Evolutionary conservation across 805 yeast species (phyloP), one percentile per base, ranked within the genome.

Genomic region (Wickerhamomyces bovis): DNA sequence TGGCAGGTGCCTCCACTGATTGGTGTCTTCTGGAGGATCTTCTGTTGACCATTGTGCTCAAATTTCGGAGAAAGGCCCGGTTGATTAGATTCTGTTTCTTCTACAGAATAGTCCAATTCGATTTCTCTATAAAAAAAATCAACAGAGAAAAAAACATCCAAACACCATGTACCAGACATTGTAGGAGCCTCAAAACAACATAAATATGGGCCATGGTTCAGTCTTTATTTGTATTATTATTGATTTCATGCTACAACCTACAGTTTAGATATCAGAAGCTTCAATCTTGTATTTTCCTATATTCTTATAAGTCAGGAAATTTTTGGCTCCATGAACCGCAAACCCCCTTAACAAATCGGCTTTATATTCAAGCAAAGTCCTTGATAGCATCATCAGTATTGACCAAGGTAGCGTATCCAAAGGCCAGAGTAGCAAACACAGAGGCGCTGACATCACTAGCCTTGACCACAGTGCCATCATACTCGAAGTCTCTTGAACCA

Each of bases 1-100:
- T 78, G 97, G 97, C 53, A 86, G 87, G 60, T 89, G 96, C 48
- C 97, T 76, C 58, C 92, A 68, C 57, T 94, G 98, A 62, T 90
- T 98, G 25, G n/a, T 11, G 25, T 36, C 39, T 36, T 36, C 22
- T 36, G 10, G 23, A 19, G 13, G 16, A 20, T 33, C 36, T 33
- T 33, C 36, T 33, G 20, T 20, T 33, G 20, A 33, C 36, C 36
- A 33, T 33, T 10, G 3, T 33, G 11, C 8, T n/a, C 12, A 8
- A 5, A 33, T 33, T 33, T n/a, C 3, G 9, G 8, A 16, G 11
- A 18, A 13, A 33, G 20, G 36, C 36, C n/a, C n/a, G n/a, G 18
- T 33, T 33, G 18, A 33, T 33, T 18, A 6, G 8, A 16, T 33
- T 33, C 20, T 33, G 10, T 33, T 33, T 15, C 19, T n/a, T n/a